Evolutionary conservation across 2,329 filamentous ascomycete species (phyloP).

Genomic region (Colletotrichum sp.): DNA sequence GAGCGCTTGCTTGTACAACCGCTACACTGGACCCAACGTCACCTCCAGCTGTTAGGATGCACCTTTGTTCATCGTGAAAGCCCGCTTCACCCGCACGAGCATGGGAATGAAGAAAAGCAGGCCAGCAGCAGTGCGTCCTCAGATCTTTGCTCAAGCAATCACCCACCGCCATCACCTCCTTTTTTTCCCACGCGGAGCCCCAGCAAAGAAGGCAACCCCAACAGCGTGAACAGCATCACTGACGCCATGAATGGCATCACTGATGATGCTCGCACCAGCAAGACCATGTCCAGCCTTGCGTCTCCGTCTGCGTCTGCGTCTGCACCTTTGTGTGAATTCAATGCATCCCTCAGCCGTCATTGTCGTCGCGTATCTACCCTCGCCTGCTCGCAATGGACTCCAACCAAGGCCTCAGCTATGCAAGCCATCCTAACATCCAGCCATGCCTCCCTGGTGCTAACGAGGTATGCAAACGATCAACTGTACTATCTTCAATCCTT

Average conservation of each 20-base stretch:
- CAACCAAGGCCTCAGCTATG: not conserved
- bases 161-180: not conserved
- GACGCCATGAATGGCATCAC: not conserved
- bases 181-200: not conserved
- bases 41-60: not conserved
- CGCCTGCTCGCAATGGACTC: not conserved
- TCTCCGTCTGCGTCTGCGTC: not conserved
- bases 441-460: not conserved
- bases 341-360: not conserved
- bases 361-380: not conserved
- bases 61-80: not conserved
- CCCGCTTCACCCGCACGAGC: not conserved
- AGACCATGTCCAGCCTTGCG: not conserved
- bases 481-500: not conserved
- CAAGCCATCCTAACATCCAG: not conserved
- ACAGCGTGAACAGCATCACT: not conserved
- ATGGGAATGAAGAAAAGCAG: not conserved
- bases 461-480: not conserved
- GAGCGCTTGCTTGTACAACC: not conserved
- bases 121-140: no score
- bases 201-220: not conserved
- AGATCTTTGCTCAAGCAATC: not conserved
- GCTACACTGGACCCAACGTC: not conserved
- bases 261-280: not conserved
- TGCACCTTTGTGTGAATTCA: not conserved